phyloP scores from a whole-genome alignment of 257 asterid genomes.

The Avicennia marina region DNA sequence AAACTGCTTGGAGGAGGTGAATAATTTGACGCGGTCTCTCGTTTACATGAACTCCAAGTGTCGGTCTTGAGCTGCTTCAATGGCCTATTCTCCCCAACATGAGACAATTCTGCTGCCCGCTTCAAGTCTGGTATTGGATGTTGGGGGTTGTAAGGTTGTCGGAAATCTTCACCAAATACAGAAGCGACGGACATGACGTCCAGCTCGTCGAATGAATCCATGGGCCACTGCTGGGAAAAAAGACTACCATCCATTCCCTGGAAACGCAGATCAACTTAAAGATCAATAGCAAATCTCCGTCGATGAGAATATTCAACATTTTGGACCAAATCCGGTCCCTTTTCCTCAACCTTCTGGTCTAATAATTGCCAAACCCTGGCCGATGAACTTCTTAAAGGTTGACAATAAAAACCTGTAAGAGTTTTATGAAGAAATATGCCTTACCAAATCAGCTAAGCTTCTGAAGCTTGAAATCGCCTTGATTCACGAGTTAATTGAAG shows the following conservation, averaged over 20 bases:
- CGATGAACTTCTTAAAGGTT: too few relatives aligned
- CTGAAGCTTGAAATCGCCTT: slow-evolving; percentile 53
- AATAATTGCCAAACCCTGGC: too few relatives aligned
- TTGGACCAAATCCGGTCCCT: too few relatives aligned
- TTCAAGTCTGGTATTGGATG: slow-evolving; percentile 26
- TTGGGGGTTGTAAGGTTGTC: slow-evolving; percentile 11
- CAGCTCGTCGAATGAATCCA: slow-evolving; percentile 44
- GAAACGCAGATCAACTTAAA: background rate
- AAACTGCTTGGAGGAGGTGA: slow-evolving; percentile 10
- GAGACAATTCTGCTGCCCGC: slow-evolving; percentile 32
- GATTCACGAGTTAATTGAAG: background rate
- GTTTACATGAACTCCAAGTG: slow-evolving; percentile 19
- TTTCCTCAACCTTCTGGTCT: too few relatives aligned
- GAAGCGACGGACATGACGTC: slow-evolving; percentile 2
- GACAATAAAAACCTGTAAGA: too few relatives aligned
- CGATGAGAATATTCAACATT: too few relatives aligned
- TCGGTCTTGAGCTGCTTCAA: slow-evolving; percentile 42
- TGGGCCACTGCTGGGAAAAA: slow-evolving; percentile 52
- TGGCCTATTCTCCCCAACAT: slow-evolving; percentile 29
- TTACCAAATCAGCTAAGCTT: slow-evolving; percentile 58
- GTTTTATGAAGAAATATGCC: background rate
- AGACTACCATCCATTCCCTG: slow-evolving; percentile 62
- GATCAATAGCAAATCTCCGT: too few relatives aligned
- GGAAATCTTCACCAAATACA: slow-evolving; percentile 3
- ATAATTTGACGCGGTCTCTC: too few relatives aligned